Evolutionary conservation across 305 asterid genomes (phyloP).

Genomic region (Fraxinus sp.): DNA sequence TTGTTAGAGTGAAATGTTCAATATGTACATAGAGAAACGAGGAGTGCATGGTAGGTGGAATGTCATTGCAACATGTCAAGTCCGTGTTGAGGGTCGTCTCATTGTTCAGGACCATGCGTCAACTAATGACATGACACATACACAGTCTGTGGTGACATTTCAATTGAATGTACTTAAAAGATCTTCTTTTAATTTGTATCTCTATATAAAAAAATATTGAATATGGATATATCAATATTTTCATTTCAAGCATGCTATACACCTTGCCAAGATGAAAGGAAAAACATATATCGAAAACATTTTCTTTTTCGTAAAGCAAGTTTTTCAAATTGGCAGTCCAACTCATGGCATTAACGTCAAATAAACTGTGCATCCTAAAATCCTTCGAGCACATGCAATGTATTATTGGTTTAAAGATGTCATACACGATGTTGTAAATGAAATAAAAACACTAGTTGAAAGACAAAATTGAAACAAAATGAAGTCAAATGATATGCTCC

Average conservation of each 20-base stretch:
- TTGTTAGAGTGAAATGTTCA: background rate
- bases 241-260: background rate
- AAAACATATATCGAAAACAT: background rate
- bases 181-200: no score
- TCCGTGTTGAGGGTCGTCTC: background rate
- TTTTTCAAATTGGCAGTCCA: background rate
- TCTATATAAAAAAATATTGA: background rate
- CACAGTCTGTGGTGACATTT: background rate
- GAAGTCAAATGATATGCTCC: background rate
- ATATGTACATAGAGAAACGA: background rate
- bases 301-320: background rate
- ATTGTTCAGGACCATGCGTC: background rate
- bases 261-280: background rate
- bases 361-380: background rate
- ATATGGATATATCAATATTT: background rate
- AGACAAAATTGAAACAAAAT: background rate
- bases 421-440: background rate
- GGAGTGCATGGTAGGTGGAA: background rate
- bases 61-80: background rate
- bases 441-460: background rate
- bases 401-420: no score
- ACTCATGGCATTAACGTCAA: no score
- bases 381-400: background rate
- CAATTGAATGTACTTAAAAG: no score
- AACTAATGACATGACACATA: background rate